A percentile compares a stretch with the other conserved stretches of the same genome.
These are phyloP conservation scores for Penicillium concentricum DNA, from an alignment of 2,329 filamentous ascomycete species.

Conservation along the genomic window DNA sequence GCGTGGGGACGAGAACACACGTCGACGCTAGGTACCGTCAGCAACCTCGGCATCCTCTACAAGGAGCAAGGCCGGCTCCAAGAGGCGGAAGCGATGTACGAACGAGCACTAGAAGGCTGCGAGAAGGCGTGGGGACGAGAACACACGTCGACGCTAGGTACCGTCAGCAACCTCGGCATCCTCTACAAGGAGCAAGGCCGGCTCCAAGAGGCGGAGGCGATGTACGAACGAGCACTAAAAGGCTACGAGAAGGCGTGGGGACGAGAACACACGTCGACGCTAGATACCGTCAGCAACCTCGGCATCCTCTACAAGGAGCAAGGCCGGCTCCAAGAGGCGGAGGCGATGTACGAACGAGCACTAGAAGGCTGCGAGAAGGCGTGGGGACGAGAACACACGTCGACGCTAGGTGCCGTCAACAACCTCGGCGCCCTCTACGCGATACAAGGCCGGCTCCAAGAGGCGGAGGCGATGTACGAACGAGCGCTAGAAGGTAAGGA, in stretches of 20 bases:
- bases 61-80: neutral
- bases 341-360: neutral
- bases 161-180: neutral
- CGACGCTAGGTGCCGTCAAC: neutral
- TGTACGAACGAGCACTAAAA: neutral
- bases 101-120: neutral
- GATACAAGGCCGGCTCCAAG: neutral
- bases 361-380: too few relatives aligned
- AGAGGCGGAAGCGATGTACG: neutral
- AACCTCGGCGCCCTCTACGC: neutral
- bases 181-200: neutral
- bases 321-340: neutral
- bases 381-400: neutral
- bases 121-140: neutral
- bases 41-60: neutral
- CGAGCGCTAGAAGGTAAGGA: neutral
- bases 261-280: too few relatives aligned
- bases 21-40: neutral
- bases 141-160: neutral
- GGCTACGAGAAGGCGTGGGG: neutral
- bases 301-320: neutral
- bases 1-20: neutral
- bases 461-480: neutral
- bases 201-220: conserved; percentile 2
- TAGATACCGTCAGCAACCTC: neutral